Evolutionary conservation across 1,284 basidiomycete species (phyloP).

Genomic region (Agroathelia rolfsii): DNA sequence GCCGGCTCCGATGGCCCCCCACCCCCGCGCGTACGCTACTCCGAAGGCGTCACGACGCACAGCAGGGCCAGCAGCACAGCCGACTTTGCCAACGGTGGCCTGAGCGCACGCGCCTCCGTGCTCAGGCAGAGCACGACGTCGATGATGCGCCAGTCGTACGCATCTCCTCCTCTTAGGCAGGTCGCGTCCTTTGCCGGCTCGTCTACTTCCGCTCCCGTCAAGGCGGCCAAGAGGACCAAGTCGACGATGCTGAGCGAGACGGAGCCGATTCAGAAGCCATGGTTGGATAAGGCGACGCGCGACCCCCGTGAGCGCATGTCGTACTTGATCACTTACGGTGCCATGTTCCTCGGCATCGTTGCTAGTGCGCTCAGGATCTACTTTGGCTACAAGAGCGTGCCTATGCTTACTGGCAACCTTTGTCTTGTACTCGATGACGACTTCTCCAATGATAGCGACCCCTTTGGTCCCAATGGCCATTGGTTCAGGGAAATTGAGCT

Average conservation of each 20-base stretch:
- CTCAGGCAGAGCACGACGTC: too few relatives aligned
- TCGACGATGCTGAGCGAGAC: conserved; percentile 54
- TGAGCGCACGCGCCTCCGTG: too few relatives aligned
- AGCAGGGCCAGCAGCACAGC: conserved; percentile 19
- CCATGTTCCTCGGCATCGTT: conserved; percentile 34
- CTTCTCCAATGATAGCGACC: conserved; percentile 40
- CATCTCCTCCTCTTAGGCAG: too few relatives aligned
- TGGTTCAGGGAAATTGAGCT: conserved; percentile 65
- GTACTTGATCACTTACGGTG: conserved; percentile 46
- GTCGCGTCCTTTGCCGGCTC: too few relatives aligned
- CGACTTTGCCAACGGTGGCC: too few relatives aligned
- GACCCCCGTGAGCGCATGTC: conserved; percentile 41
- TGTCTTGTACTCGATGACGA: conserved; percentile 65
- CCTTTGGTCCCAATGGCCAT: conserved; percentile 35
- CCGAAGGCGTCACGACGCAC: conserved; percentile 38
- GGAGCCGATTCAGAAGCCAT: conserved; percentile 41
- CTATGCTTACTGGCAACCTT: conserved; percentile 30
- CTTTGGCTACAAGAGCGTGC: conserved; percentile 33
- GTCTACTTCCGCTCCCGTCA: too few relatives aligned
- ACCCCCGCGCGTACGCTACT: too few relatives aligned
- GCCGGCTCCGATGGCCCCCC: too few relatives aligned
- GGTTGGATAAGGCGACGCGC: conserved; percentile 41
- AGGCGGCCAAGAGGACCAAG: conserved; percentile 43
- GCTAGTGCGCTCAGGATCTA: conserved; percentile 38
- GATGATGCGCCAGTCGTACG: too few relatives aligned